A percentile compares a stretch with the other conserved stretches of the same genome.
These are phyloP conservation scores for Calocybe indica DNA, from an alignment of 768 basidiomycete species.

Conservation along the genomic window DNA sequence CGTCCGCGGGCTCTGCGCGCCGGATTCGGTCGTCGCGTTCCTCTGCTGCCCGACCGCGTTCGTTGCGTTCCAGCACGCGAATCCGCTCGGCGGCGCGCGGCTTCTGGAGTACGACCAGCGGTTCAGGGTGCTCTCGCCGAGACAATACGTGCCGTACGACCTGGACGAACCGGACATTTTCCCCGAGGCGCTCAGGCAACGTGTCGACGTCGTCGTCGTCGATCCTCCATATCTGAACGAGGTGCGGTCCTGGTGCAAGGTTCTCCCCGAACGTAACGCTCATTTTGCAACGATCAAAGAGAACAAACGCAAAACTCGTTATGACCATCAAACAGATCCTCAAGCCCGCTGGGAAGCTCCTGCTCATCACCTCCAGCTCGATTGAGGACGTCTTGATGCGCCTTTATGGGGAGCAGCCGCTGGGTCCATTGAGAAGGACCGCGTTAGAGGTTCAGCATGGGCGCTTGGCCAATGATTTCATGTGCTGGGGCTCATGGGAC, in stretches of 20 bases:
- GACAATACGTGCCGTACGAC: constrained; percentile 36
- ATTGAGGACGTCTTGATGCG: constrained; percentile 25
- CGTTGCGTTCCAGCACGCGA: constrained; percentile 39
- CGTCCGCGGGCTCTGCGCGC: constrained; percentile 25
- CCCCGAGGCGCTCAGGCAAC: constrained; percentile 23
- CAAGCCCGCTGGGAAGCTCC: constrained; percentile 29
- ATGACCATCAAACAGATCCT: constrained; percentile 34
- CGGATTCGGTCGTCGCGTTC: constrained; percentile 31
- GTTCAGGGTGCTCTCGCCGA: constrained; percentile 32
- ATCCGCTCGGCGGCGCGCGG: constrained; percentile 23
- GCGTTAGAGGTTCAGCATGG: constrained; percentile 29
- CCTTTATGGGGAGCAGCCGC: constrained; percentile 28
- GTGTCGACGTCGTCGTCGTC: constrained; percentile 32
- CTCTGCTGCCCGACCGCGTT: constrained; percentile 42
- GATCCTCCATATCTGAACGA: constrained; percentile 45
- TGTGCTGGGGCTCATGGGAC: constrained; percentile 38
- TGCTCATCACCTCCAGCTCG: constrained; percentile 35
- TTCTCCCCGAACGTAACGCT: no score
- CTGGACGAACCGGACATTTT: constrained; percentile 35
- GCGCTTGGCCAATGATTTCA: constrained; percentile 36
- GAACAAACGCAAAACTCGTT: constrained; percentile 32
- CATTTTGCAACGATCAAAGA: constrained; percentile 15
- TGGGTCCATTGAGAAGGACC: constrained; percentile 31
- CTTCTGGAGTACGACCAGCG: constrained; percentile 39
- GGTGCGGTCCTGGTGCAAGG: constrained; percentile 16